Evolutionary conservation across 1,139 yeast genomes (phyloP).

Genomic region (Barnettozyma hawaiiensis): DNA sequence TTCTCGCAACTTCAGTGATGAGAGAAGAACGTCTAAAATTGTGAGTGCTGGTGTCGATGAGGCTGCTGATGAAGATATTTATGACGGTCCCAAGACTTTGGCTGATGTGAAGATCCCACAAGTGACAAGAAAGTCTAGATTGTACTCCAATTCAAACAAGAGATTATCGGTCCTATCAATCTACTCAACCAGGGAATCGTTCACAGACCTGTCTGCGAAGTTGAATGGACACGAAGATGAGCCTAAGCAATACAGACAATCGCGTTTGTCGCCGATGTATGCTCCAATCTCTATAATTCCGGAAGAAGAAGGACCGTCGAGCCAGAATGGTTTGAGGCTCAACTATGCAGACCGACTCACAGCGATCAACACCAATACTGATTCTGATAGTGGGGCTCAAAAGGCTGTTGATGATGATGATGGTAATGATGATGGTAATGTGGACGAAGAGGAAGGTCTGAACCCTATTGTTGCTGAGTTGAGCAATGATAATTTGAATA

Average conservation of each 20-base stretch:
- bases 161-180: constrained; percentile 64
- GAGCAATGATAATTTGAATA: constrained; percentile 9
- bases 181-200: constrained; percentile 64
- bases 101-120: constrained; percentile 64
- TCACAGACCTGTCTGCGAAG: constrained; percentile 53
- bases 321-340: constrained; percentile 19
- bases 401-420: constrained; percentile 8
- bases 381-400: constrained; percentile 29
- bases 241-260: constrained; percentile 22
- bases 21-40: constrained; percentile 12
- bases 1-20: constrained; percentile 37
- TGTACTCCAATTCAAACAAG: constrained; percentile 57
- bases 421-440: constrained; percentile 8
- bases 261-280: constrained; percentile 20
- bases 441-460: constrained; percentile 11
- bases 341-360: constrained; percentile 26
- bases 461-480: constrained; percentile 26
- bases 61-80: constrained; percentile 14
- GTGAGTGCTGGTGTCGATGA: constrained; percentile 13
- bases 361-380: constrained; percentile 12
- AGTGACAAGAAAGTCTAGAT: constrained; percentile 62
- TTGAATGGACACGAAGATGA: constrained; percentile 35
- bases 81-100: constrained; percentile 38
- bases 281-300: constrained; percentile 20
- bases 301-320: constrained; percentile 26